These are phyloP conservation scores for Dunaliella sp. DNA, from an alignment of 139 green algal species.

Conservation along the genomic window DNA sequence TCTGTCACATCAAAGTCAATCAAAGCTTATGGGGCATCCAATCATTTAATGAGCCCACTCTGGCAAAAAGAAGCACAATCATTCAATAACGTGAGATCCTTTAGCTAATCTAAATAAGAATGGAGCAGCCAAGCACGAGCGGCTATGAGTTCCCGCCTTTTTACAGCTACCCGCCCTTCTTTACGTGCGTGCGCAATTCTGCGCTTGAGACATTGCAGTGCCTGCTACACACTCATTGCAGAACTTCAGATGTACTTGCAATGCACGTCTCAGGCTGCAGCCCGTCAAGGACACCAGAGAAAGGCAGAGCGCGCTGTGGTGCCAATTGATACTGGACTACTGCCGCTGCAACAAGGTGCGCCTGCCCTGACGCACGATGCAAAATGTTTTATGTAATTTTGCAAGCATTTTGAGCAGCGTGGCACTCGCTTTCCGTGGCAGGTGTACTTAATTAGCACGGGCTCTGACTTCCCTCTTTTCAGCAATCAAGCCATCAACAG, in stretches of 20 bases:
- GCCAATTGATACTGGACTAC: conserved; percentile 67
- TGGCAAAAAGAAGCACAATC: no score
- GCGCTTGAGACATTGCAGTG: background rate
- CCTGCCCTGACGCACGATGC: no score
- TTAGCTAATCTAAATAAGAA: no score
- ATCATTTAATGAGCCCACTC: no score
- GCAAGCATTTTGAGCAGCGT: no score
- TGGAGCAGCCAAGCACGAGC: background rate
- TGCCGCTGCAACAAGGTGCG: conserved; percentile 67
- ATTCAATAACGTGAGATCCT: no score
- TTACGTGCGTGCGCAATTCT: conserved; percentile 55
- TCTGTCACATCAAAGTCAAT: no score
- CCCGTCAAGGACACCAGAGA: conserved; percentile 77
- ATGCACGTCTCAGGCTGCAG: conserved; percentile 62
- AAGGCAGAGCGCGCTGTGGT: conserved; percentile 74
- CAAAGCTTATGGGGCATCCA: no score
- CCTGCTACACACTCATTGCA: background rate
- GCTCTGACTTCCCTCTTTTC: conserved; percentile 60
- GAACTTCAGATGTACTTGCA: background rate
- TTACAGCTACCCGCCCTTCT: conserved; percentile 69
- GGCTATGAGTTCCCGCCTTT: conserved; percentile 63
- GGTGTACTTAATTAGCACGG: conserved; percentile 50
- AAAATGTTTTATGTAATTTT: no score
- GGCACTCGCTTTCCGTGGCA: no score
- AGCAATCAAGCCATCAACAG: conserved; percentile 63